These are phyloP conservation scores for Sporothrix phasma DNA, from an alignment of 2,329 filamentous ascomycete species.

Conservation along the genomic window DNA sequence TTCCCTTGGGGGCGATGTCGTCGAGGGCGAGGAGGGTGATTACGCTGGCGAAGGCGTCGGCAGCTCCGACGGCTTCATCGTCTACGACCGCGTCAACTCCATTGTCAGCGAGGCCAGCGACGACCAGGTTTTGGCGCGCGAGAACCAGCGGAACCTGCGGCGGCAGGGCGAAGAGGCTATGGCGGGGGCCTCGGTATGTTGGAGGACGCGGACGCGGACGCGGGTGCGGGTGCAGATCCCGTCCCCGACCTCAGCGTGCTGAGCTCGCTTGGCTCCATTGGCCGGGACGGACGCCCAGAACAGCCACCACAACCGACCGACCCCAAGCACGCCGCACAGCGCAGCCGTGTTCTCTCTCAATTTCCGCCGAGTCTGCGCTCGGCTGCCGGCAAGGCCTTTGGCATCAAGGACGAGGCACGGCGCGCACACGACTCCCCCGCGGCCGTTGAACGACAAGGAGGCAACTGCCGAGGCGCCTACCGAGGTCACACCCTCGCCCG, in stretches of 20 bases:
- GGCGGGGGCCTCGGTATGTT: neutral
- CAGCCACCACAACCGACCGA: neutral
- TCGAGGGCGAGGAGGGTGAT: neutral
- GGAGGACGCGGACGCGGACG: neutral
- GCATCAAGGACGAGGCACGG: constrained; percentile 22
- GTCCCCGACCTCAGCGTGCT: neutral
- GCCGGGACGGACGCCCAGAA: neutral
- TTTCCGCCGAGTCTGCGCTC: constrained; percentile 33
- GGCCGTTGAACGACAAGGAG: neutral
- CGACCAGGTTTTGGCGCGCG: constrained; percentile 3
- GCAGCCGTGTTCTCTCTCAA: constrained; percentile 28
- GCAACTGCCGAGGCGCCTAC: neutral
- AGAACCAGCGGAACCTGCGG: constrained; percentile 14
- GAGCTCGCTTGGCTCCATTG: neutral
- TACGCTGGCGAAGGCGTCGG: neutral
- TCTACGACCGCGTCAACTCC: constrained; percentile 12
- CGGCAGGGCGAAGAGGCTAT: neutral
- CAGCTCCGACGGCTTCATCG: neutral
- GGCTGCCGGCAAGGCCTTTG: constrained; percentile 31
- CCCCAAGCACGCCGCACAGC: constrained; percentile 6
- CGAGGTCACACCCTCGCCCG: constrained; percentile 27
- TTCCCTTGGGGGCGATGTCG: neutral
- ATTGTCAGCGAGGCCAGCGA: constrained; percentile 19
- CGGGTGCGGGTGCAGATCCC: too few species aligned
- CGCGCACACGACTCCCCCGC: neutral